These are phyloP conservation scores for Diversispora eburnea DNA, from an alignment of 192 early-diverging fungal species.

Conservation along the genomic window DNA sequence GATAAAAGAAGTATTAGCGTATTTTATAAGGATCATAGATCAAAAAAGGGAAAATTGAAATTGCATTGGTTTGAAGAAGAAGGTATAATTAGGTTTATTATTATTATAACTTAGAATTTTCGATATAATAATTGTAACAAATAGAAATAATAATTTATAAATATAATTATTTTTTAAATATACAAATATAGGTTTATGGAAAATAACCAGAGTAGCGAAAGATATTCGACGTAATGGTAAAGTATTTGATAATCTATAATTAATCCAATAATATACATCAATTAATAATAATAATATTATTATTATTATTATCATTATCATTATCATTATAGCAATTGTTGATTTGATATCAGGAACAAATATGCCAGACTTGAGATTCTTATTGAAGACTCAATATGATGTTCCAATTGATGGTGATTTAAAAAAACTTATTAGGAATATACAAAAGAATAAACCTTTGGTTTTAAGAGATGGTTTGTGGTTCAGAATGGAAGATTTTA, in stretches of 20 bases:
- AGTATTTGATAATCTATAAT: not conserved
- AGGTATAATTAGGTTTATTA: no score
- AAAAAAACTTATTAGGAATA: not conserved
- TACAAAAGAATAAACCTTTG: not conserved
- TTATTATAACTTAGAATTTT: no score
- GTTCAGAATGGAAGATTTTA: conserved; percentile 10
- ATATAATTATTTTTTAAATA: not conserved
- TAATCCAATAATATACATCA: not conserved
- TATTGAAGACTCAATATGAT: conserved; percentile 20
- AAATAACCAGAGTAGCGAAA: conserved; percentile 5
- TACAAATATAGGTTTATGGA: not conserved
- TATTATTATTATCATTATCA: not conserved
- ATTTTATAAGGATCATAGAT: not conserved
- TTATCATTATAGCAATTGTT: conserved; percentile 3
- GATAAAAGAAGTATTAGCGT: conserved; percentile 17
- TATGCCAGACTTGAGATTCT: conserved; percentile 13
- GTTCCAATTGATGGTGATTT: not conserved
- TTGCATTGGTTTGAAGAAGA: conserved; percentile 14
- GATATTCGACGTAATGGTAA: conserved; percentile 10
- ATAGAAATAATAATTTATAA: no score
- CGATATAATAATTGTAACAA: no score
- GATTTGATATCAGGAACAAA: conserved; percentile 12
- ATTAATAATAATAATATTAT: not conserved
- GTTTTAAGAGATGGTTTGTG: conserved; percentile 2
- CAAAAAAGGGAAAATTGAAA: conserved; percentile 9